Evolutionary conservation across 306 rosid species (phyloP), one percentile per base, ranked within the genome.

Genomic region (Aeschynomene evenia): DNA sequence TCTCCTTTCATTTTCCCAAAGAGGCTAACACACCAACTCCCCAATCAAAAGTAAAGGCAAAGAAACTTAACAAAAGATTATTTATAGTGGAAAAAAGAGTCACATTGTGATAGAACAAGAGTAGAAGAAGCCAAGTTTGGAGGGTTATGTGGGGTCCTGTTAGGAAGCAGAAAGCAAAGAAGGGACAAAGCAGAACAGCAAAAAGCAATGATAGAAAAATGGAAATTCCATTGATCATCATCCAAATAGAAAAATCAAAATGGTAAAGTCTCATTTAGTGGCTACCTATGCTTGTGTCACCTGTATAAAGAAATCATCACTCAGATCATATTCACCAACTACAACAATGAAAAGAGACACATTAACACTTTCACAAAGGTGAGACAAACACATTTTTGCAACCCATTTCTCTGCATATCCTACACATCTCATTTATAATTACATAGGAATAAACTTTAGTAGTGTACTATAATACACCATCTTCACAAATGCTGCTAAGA

Each of bases 31-130:
- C 89, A 86, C 95, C 98, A 83, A 92, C 86, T 68, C 83, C 74
- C 83, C 71, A 83, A 74, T 82, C 76, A 78, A 80, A 86, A 82
- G 96, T 86, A 86, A 80, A 86, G 85, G 96, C 88, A 83, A 91
- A 79, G 89, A 85, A 83, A 85, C 78, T 60, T 58, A 55, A n/a
- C n/a, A n/a, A 33, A 37, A 34, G 29, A 51, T 65, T 26, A 9
- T 26, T 69, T 37, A 39, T 10, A 20, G 2, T 39, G 33, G 13
- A 18, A 54, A n/a, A 49, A 23, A 67, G 31, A 22, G 72, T 77
- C 80, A 58, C 62, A 37, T 36, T 2, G 29, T 34, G 11, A 60
- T 21, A 21, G n/a, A n/a, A n/a, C 2, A 34, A 74, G 31, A 48
- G 23, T n/a, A 48, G 61, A 63, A 10, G 7, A 21, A 52, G 58